Base-by-base conservation (phyloP, 2,329 filamentous ascomycete species). In the Didymella glomerata region DNA sequence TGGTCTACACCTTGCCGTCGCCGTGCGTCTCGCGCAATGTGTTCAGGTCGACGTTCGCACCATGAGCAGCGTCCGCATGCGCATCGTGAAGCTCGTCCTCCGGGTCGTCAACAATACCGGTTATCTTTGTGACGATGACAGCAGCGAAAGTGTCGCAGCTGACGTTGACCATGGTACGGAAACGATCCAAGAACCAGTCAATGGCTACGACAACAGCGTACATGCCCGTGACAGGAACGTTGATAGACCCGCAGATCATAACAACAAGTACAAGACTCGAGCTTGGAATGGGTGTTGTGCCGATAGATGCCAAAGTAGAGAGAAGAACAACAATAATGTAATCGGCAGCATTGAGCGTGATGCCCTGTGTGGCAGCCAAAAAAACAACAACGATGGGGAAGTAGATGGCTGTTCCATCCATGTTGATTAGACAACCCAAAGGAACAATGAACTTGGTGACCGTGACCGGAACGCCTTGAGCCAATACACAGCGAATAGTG, bases 121-220 rank as follows among this genome's bases (percentile, higher is more conserved):
- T 81, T 22, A 82, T 63, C 56, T 79, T 79, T 2, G 69, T 64
- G 3, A 82, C 64, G 27, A 82, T 69, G 2, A 64, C 66, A 2
- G 77, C 79, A 0, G 79, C 81, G 55, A 79, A 84, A 1, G 83
- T 60, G 67, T 85, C 83, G n/a, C 81, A 81, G 34, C 77, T 80
- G 42, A 85, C 82, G 60, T 85, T 85, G 53, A 80, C 67, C 3
- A 80, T 78, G 0, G 83, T 85, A 14, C 83, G 77, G 78, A 85
- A 85, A 27, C 83, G 80, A 70, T 85, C 83, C n/a, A 84, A 74
- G 69, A 85, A 80, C 83, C 82, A 85, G 62, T 84, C 83, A 44
- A 85, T 84, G 24, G 82, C 82, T 2, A 84, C 79, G 14, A 85
- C 81, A 40, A 85, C 81, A 22, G 79, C 82, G 62, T 81, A 84